Percentiles rank a stretch among this genome's conserved stretches.
phyloP scores from a whole-genome alignment of 345 rosid genomes.

The Angophora floribunda region DNA sequence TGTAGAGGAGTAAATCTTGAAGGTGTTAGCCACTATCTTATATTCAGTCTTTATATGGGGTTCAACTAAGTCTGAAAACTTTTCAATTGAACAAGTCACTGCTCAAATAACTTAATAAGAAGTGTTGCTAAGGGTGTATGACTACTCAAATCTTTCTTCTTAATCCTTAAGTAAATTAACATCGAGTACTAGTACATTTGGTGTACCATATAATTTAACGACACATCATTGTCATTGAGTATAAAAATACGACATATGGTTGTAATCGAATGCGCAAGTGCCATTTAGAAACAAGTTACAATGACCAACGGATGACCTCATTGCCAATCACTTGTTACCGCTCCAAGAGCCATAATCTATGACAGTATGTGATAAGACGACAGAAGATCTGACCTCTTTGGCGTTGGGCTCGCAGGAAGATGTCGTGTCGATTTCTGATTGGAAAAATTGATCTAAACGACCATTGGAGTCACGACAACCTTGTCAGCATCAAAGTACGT shows the following conservation, averaged over 20 bases:
- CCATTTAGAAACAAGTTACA: not conserved
- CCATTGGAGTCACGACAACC: not conserved
- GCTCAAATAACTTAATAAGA: not conserved
- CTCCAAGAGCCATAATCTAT: not conserved
- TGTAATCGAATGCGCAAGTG: not conserved
- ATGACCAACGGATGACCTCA: not conserved
- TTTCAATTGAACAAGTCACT: not conserved
- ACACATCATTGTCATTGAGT: not conserved
- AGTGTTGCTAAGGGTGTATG: rapidly evolving
- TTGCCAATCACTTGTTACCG: not conserved
- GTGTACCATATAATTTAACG: not conserved
- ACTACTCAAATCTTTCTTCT: not conserved
- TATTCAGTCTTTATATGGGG: not conserved
- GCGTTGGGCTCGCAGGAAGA: not conserved
- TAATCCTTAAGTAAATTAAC: not conserved
- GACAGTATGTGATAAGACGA: not conserved
- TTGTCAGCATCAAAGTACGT: not conserved
- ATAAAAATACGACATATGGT: not conserved
- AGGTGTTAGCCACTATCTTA: not conserved
- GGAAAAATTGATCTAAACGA: not conserved
- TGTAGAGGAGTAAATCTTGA: not conserved
- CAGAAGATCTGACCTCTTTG: too few relatives aligned
- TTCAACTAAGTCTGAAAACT: not conserved
- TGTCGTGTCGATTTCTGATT: not conserved
- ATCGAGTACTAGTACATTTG: not conserved